Base-by-base conservation (phyloP, 306 rosid species). In the Acmispon strigosus region DNA sequence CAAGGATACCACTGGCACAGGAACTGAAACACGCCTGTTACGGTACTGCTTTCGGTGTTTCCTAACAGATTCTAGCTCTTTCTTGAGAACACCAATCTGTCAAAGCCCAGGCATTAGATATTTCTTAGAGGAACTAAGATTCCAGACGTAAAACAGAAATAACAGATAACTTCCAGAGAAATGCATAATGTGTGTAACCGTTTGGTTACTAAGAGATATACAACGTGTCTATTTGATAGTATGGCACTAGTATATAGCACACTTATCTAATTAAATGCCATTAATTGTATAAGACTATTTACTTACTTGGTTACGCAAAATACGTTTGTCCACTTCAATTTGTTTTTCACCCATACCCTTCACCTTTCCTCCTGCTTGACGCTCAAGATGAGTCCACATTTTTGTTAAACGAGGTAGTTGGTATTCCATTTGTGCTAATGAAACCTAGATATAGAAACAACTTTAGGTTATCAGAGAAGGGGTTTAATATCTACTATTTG, bases 281-380 rank as follows among this genome's bases (percentile, higher is more conserved):
- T 32, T 45, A 50, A 69, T 16, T 42, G 29, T 50, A 64, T 8
- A 14, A 53, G 22, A 20, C 53, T 53, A 50, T 52, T 37, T 34
- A 59, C 92, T 86, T 86, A 94, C 99, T 83, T 94, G 96, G 82
- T 89, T 77, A 32, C 97, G 92, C 79, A 91, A 75, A 81, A 94
- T 94, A 78, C 97, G 99, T 53, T 94, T 91, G 80, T 94, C 99
- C 78, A 87, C 97, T 85, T 94, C 99, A 84, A 89, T 94, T 74
- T 94, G 96, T 63, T 94, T 94, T 85, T 94, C 99, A 75, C 99
- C 99, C 99, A 91, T 94, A 22, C 99, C 96, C 87, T 94, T 94
- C 81, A 91, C 99, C 84, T 85, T 61, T 32, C 97, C 99, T 83
- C 99, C 99, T n/a, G 97, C 76, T 79, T 94, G 97, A 72, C 95